A percentile compares a stretch with the other conserved stretches of the same genome.
These are phyloP conservation scores for Adansonia digitata DNA, from an alignment of 345 rosid genomes.

Conservation along the genomic window DNA sequence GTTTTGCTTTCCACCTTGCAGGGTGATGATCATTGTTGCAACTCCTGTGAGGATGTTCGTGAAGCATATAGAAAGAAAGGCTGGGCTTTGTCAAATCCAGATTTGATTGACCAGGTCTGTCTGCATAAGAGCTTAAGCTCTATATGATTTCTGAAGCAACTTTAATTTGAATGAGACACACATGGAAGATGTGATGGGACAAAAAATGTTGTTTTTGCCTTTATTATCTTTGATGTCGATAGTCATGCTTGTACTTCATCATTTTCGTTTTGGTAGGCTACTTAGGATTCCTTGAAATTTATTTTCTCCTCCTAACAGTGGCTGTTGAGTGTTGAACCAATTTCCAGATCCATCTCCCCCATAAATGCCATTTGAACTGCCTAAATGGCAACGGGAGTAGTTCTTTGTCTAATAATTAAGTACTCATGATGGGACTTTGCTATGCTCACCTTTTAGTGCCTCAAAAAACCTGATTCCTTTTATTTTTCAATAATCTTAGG, in stretches of 20 bases:
- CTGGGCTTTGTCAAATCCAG: slow-evolving; percentile 71
- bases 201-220: neutral
- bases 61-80: slow-evolving; percentile 86
- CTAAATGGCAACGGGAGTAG: neutral
- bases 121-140: slow-evolving; percentile 6
- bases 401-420: neutral
- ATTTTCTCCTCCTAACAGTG: neutral
- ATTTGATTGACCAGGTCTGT: slow-evolving; percentile 78
- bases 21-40: slow-evolving; percentile 81
- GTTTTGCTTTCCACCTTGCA: slow-evolving; percentile 15
- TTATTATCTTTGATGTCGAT: neutral
- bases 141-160: neutral
- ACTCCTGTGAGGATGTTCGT: slow-evolving; percentile 85
- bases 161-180: neutral
- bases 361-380: neutral
- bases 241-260: neutral
- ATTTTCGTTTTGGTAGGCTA: neutral
- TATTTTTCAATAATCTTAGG: slow-evolving; percentile 1
- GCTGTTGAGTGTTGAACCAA: neutral
- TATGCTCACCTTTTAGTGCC: neutral
- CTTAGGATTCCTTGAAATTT: neutral
- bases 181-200: neutral
- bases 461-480: neutral
- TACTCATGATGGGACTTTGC: neutral
- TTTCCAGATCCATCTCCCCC: neutral